phyloP scores from a whole-genome alignment of 768 basidiomycete species.

The Tylopilus sp. region DNA sequence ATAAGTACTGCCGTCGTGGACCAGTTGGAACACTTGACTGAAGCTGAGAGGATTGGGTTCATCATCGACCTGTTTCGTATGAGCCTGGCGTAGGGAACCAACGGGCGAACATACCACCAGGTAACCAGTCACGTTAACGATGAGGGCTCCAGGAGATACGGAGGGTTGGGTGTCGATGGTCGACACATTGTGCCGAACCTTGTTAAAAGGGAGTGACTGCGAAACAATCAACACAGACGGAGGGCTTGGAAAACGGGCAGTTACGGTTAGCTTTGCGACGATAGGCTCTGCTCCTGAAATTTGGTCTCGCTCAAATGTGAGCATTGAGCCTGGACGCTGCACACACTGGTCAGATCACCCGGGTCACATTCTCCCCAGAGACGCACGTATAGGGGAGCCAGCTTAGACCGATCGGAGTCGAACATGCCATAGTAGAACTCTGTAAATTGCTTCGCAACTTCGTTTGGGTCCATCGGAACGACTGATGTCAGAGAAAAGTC shows the following conservation, averaged over 20 bases:
- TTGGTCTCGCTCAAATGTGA: slow-evolving; percentile 71
- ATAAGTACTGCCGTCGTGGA: slow-evolving; percentile 69
- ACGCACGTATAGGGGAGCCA: slow-evolving; percentile 78
- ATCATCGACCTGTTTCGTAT: slow-evolving; percentile 68
- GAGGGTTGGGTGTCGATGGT: slow-evolving; percentile 92
- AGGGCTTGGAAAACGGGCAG: slow-evolving; percentile 1
- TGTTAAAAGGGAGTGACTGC: slow-evolving; percentile 75
- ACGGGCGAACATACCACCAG: slow-evolving; percentile 52
- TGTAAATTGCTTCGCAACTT: slow-evolving; percentile 75
- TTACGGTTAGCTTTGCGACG: slow-evolving; percentile 70
- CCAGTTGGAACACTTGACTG: slow-evolving; percentile 91
- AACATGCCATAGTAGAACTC: slow-evolving; percentile 84
- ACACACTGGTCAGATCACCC: slow-evolving; percentile 19
- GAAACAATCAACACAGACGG: not conserved
- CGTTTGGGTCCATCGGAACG: slow-evolving; percentile 68
- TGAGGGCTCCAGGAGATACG: slow-evolving; percentile 45
- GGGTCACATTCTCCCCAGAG: slow-evolving; percentile 18
- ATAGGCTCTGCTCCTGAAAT: slow-evolving; percentile 56
- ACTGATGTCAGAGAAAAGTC: slow-evolving; percentile 13
- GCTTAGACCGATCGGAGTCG: slow-evolving; percentile 53
- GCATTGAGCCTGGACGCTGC: slow-evolving; percentile 80
- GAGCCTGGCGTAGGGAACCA: not conserved
- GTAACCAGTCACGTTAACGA: slow-evolving; percentile 88
- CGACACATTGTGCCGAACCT: slow-evolving; percentile 74
- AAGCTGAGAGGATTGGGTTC: slow-evolving; percentile 77